These are phyloP conservation scores for Exutisphaerella laricina DNA, from an alignment of 2,329 filamentous ascomycete species.

Conservation along the genomic window DNA sequence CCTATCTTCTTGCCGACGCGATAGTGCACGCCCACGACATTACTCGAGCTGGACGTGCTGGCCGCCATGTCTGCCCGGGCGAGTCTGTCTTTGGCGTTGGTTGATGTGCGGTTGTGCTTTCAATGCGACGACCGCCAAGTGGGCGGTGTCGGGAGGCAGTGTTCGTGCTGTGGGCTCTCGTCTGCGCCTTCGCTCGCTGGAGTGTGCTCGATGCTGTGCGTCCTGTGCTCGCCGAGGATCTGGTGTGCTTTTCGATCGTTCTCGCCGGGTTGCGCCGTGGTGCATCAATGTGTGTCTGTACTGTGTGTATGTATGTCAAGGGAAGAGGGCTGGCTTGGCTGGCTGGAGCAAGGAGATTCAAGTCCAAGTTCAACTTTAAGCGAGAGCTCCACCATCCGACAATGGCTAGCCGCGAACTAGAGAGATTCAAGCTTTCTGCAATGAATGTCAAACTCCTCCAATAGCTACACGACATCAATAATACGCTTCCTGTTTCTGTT, in stretches of 20 bases:
- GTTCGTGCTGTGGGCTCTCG: not conserved
- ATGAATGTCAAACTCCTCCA: not conserved
- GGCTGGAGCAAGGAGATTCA: not conserved
- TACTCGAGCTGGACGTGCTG: slow-evolving; percentile 49
- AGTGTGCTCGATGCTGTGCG: not conserved
- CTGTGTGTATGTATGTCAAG: not conserved
- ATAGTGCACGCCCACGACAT: slow-evolving; percentile 98
- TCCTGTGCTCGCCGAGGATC: not conserved
- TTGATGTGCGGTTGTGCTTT: not conserved
- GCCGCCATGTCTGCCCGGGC: slow-evolving; percentile 7
- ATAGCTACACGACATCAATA: no score
- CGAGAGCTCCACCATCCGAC: no score
- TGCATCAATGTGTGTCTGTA: not conserved
- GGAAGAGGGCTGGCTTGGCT: no score
- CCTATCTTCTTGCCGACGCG: slow-evolving; percentile 99
- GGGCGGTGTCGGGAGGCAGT: not conserved
- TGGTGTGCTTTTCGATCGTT: not conserved
- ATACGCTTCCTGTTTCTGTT: no score
- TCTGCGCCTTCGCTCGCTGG: not conserved
- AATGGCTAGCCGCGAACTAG: not conserved
- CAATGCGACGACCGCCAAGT: not conserved
- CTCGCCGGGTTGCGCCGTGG: not conserved
- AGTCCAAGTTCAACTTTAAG: no score
- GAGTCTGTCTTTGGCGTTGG: not conserved
- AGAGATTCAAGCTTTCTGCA: not conserved